Conservation (phyloP, 495 filamentous ascomycete species). For the Hyaloscypha variabilis region DNA sequence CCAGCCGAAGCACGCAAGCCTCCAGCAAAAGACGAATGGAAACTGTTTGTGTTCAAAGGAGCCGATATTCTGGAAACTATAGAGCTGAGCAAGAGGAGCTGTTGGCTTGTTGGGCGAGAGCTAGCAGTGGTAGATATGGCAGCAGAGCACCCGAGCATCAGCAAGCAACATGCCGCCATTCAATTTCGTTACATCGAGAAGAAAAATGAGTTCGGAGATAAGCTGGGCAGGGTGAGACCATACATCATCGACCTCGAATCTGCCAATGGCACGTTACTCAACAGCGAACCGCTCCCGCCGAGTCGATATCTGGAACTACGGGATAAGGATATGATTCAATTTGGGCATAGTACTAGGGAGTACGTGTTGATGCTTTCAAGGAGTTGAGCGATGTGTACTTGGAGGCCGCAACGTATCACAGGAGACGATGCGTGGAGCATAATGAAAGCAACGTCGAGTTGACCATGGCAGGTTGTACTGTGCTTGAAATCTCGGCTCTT, state of each 20-base stretch:
- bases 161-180: conserved; percentile 92
- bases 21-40: conserved; percentile 75
- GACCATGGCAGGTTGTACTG: background rate
- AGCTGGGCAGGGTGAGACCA: conserved; percentile 77
- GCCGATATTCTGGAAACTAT: conserved; percentile 78
- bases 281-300: conserved; percentile 69
- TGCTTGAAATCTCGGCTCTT: background rate
- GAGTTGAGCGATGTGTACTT: conserved; percentile 33
- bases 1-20: conserved; percentile 91
- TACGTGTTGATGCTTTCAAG: conserved; percentile 78
- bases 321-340: conserved; percentile 86
- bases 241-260: conserved; percentile 95
- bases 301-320: conserved; percentile 83
- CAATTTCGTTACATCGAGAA: conserved; percentile 88
- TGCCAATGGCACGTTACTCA: conserved; percentile 86
- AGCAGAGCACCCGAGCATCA: conserved; percentile 88
- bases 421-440: background rate
- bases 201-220: conserved; percentile 84
- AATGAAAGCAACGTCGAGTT: background rate
- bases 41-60: conserved; percentile 92
- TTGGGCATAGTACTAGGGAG: conserved; percentile 85
- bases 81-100: conserved; percentile 71
- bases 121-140: conserved; percentile 76
- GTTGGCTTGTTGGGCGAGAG: conserved; percentile 91
- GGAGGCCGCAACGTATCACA: background rate